These are phyloP conservation scores for Cephaloascus fragrans DNA, from an alignment of 805 yeast genomes.

Conservation along the genomic window DNA sequence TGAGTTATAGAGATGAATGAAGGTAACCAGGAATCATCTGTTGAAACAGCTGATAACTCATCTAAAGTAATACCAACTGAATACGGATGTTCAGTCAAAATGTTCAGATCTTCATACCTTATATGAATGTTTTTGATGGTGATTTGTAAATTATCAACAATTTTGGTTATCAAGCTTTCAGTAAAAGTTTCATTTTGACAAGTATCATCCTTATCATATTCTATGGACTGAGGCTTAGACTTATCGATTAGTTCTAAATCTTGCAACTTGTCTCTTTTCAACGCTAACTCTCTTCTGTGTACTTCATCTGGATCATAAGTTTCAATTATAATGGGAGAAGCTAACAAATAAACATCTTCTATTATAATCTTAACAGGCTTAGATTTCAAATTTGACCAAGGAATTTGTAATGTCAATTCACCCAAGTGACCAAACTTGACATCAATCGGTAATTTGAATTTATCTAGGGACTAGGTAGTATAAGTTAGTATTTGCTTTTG, in stretches of 20 bases:
- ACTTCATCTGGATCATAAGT: slow-evolving; percentile 50
- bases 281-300: slow-evolving; percentile 47
- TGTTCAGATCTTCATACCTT: slow-evolving; percentile 75
- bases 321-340: slow-evolving; percentile 58
- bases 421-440: slow-evolving; percentile 88
- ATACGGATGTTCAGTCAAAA: slow-evolving; percentile 67
- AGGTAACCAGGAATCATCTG: slow-evolving; percentile 79
- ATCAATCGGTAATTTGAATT: slow-evolving; percentile 76
- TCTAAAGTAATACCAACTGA: slow-evolving; percentile 74
- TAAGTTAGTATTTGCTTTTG: neutral
- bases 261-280: slow-evolving; percentile 57
- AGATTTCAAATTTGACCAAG: slow-evolving; percentile 91
- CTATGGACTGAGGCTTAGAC: slow-evolving; percentile 18
- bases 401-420: slow-evolving; percentile 80
- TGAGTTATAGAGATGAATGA: slow-evolving; percentile 70
- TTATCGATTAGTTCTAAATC: slow-evolving; percentile 56
- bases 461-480: slow-evolving; percentile 53
- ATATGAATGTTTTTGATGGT: slow-evolving; percentile 87
- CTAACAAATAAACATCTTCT: slow-evolving; percentile 79
- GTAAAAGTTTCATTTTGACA: slow-evolving; percentile 72
- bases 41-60: slow-evolving; percentile 86
- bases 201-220: slow-evolving; percentile 17
- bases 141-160: slow-evolving; percentile 86
- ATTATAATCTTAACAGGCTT: slow-evolving; percentile 85
- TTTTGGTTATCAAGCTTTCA: slow-evolving; percentile 78